Conservation (phyloP, 1,139 yeast species). For the Yamadazyma triangularis region DNA sequence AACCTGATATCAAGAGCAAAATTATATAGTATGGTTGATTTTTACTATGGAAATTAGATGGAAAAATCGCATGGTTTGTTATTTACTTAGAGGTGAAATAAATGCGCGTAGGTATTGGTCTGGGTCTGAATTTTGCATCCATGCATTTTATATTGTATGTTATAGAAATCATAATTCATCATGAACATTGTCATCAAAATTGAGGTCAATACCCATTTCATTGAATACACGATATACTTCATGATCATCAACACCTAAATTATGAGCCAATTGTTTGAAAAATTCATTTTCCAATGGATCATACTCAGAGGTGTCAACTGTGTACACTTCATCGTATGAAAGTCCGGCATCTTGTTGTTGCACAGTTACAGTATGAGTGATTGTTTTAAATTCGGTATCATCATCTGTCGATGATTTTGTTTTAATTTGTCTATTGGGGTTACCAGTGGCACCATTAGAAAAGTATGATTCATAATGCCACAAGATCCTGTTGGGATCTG, state of each 20-base stretch:
- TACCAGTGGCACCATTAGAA: no score
- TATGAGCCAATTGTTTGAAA: background rate
- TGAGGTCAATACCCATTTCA: background rate
- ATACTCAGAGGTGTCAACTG: background rate
- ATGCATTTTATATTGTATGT: slow-evolving; percentile 5
- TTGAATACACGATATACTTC: background rate
- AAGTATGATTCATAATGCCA: background rate
- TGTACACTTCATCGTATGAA: background rate
- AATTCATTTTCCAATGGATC: background rate
- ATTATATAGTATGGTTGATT: no score
- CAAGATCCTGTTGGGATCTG: slow-evolving; percentile 15
- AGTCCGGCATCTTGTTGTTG: background rate
- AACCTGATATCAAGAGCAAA: no score
- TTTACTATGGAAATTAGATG: no score
- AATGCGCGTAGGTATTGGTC: no score
- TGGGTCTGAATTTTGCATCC: no score
- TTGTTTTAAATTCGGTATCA: background rate
- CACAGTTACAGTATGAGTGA: background rate
- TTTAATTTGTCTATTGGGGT: background rate
- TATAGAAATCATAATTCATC: background rate
- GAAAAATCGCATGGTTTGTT: no score
- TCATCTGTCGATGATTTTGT: background rate
- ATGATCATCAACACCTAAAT: background rate
- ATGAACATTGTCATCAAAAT: background rate
- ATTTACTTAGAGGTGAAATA: no score